Conservation (phyloP, 495 filamentous ascomycete genomes). For the Peziza echinospora region DNA sequence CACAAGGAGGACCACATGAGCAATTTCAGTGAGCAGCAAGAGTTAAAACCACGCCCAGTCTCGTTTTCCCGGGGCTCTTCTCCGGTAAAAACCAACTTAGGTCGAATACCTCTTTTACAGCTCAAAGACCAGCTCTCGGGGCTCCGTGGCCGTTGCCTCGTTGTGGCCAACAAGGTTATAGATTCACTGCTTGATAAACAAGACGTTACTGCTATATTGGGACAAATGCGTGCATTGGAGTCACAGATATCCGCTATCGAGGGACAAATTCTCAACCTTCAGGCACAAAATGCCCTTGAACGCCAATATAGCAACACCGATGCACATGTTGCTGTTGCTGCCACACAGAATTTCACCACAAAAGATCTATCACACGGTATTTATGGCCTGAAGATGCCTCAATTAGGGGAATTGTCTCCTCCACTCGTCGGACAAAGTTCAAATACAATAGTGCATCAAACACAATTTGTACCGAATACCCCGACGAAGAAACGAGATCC, state of each 20-base stretch:
- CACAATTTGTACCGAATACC: neutral
- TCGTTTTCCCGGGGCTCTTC: neutral
- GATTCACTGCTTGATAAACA: neutral
- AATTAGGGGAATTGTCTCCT: too few relatives aligned
- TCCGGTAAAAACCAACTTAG: neutral
- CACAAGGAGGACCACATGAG: too few relatives aligned
- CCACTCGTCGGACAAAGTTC: too few relatives aligned
- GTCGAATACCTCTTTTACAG: conserved; percentile 3
- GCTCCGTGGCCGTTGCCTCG: neutral
- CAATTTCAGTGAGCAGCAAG: too few relatives aligned
- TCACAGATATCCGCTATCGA: too few relatives aligned
- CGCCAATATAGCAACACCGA: too few relatives aligned
- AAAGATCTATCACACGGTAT: too few relatives aligned
- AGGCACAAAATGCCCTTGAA: too few relatives aligned
- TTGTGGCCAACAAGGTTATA: neutral
- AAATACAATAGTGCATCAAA: neutral
- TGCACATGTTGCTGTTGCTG: neutral
- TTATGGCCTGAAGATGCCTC: too few relatives aligned
- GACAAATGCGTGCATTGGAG: too few relatives aligned
- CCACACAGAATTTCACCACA: neutral
- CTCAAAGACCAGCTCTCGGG: conserved; percentile 1
- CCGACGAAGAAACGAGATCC: neutral
- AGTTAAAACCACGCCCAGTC: neutral
- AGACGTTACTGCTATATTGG: conserved; percentile 1
- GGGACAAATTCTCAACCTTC: too few relatives aligned